A percentile compares a stretch with the other conserved stretches of the same genome.
Evolutionary conservation across 495 filamentous ascomycete genomes (phyloP).

Genomic region (Chaetomium tenue): DNA sequence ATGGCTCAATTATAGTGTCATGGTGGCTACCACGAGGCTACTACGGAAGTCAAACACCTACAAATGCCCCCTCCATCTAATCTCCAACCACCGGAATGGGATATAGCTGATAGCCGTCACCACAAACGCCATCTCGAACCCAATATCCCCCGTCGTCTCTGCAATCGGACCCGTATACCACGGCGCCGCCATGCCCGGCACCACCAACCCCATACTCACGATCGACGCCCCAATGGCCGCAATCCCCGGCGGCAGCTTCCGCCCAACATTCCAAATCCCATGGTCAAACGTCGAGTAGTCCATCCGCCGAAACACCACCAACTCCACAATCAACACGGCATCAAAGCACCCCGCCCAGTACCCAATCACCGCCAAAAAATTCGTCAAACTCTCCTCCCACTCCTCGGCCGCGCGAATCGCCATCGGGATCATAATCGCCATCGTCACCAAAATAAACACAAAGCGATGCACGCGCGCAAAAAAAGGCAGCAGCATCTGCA

Average conservation of each 20-base stretch:
- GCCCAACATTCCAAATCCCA: slow-evolving; percentile 45
- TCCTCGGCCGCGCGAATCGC: slow-evolving; percentile 47
- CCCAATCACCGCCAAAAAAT: slow-evolving; percentile 53
- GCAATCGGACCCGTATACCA: slow-evolving; percentile 56
- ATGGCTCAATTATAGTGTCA: too few species aligned
- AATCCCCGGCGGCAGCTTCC: slow-evolving; percentile 47
- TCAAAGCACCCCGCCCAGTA: slow-evolving; percentile 56
- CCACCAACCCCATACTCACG: slow-evolving; percentile 43
- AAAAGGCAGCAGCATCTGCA: slow-evolving; percentile 51
- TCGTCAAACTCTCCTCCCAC: slow-evolving; percentile 51
- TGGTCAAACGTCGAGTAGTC: slow-evolving; percentile 44
- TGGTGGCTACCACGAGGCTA: too few species aligned
- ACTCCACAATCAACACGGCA: slow-evolving; percentile 47
- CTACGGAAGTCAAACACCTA: background rate
- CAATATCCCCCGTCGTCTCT: slow-evolving; percentile 52
- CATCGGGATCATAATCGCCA: slow-evolving; percentile 49
- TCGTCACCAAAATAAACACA: slow-evolving; percentile 47
- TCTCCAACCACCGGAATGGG: slow-evolving; percentile 43
- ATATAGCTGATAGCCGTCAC: slow-evolving; percentile 48
- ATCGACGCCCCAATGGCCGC: slow-evolving; percentile 42
- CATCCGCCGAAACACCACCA: slow-evolving; percentile 45
- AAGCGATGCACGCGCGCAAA: slow-evolving; percentile 47
- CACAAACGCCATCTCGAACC: slow-evolving; percentile 53
- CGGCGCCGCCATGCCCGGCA: slow-evolving; percentile 52
- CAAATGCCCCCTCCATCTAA: slow-evolving; percentile 30